phyloP scores from a whole-genome alignment of 2,329 filamentous ascomycete genomes.

The Monilinia fructigena region DNA sequence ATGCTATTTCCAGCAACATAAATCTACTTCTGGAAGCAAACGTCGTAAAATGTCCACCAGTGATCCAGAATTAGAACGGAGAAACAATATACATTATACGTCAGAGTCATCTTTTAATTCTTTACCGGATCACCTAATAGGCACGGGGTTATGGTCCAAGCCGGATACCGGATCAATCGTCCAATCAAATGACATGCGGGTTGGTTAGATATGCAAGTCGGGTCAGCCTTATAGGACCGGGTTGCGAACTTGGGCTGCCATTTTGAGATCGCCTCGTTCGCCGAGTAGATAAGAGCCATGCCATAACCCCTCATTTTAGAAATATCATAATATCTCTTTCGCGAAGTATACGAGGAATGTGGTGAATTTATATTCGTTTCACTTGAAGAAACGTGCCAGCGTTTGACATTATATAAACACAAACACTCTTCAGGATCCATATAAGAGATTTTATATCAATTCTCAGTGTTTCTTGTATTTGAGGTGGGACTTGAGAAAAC shows the following conservation, averaged over 20 bases:
- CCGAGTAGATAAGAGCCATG: conserved; percentile 20
- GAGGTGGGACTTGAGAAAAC: neutral
- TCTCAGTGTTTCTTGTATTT: neutral
- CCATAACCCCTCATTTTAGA: conserved; percentile 11
- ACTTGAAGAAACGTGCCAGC: neutral
- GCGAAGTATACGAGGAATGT: conserved; percentile 4
- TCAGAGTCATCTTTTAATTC: neutral
- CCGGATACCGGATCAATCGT: conserved; percentile 5
- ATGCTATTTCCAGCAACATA: neutral
- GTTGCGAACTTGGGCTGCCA: conserved; percentile 10
- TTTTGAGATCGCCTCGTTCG: conserved; percentile 7
- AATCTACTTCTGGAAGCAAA: neutral
- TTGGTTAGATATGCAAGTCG: conserved; percentile 10
- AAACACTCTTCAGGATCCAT: neutral
- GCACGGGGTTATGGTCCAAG: conserved; percentile 5
- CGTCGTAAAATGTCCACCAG: neutral
- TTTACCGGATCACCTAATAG: neutral
- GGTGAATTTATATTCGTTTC: neutral
- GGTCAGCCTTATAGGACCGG: conserved; percentile 18
- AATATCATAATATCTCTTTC: neutral
- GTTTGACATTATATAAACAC: neutral
- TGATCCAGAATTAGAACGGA: neutral
- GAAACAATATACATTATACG: neutral
- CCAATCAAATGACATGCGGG: neutral
- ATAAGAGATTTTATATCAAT: conserved; percentile 3